These are phyloP conservation scores for Eurotiales sp. DNA, from an alignment of 2,329 filamentous ascomycete species.

Conservation along the genomic window DNA sequence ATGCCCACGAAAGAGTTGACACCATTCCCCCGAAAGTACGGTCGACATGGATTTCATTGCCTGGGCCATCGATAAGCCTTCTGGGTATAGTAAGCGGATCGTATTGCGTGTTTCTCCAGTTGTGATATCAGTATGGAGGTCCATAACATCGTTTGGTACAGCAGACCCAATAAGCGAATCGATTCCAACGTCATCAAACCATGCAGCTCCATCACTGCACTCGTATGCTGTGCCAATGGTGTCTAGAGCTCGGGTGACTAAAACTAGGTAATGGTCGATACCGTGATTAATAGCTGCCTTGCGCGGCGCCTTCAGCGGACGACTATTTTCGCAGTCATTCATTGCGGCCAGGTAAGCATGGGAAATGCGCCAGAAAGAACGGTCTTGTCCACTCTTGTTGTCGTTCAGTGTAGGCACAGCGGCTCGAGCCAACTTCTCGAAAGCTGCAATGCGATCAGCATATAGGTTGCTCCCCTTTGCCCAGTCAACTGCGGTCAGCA, in stretches of 20 bases:
- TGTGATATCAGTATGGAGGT: constrained; percentile 5
- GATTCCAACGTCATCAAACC: constrained; percentile 3
- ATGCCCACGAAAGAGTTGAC: constrained; percentile 1
- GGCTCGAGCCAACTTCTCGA: neutral
- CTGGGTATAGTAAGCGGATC: neutral
- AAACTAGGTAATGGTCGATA: neutral
- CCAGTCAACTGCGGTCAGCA: neutral
- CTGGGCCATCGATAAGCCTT: neutral
- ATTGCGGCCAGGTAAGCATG: constrained; percentile 1
- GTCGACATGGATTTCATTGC: constrained; percentile 1
- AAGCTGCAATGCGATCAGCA: neutral
- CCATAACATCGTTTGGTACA: constrained; percentile 5
- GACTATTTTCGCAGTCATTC: constrained; percentile 1
- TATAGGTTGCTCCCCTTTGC: neutral
- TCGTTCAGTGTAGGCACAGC: no score
- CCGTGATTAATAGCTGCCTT: neutral
- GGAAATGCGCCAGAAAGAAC: constrained; percentile 2
- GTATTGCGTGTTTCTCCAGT: constrained; percentile 6
- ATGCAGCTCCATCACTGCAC: constrained; percentile 5
- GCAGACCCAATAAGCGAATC: constrained; percentile 4
- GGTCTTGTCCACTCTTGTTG: constrained; percentile 6
- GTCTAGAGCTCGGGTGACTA: neutral
- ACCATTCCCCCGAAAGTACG: neutral
- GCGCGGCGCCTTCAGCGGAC: neutral
- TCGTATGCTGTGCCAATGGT: constrained; percentile 3